phyloP scores from a whole-genome alignment of 2,329 filamentous ascomycete genomes.

The Cladosporium sp. region DNA sequence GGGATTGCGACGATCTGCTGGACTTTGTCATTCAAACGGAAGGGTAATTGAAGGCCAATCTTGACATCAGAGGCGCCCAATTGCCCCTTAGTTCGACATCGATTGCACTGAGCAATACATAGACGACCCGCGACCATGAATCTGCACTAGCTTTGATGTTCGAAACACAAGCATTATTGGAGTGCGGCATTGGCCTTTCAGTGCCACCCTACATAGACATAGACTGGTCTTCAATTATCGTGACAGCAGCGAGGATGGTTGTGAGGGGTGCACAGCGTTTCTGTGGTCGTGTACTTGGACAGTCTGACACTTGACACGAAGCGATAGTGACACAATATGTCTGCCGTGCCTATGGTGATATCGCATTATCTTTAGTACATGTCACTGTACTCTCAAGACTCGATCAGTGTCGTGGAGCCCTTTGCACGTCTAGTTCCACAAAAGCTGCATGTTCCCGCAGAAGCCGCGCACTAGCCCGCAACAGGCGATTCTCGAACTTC shows the following conservation, averaged over 20 bases:
- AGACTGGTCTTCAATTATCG: background rate
- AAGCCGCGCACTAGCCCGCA: constrained; percentile 8
- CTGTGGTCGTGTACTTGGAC: background rate
- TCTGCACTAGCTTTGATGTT: background rate
- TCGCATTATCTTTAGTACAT: background rate
- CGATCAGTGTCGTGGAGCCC: background rate
- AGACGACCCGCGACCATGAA: background rate
- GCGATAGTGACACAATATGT: background rate
- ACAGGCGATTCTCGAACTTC: constrained; percentile 9
- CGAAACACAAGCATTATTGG: background rate
- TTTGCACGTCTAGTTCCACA: background rate
- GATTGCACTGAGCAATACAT: background rate
- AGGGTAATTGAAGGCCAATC: background rate
- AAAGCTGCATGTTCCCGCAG: background rate
- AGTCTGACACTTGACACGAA: background rate
- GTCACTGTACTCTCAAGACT: background rate
- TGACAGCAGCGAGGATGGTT: background rate
- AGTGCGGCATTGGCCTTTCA: background rate
- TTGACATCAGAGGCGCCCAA: background rate
- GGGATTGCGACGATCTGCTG: background rate
- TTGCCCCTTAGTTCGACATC: background rate
- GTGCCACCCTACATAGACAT: background rate
- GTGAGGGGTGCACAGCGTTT: background rate
- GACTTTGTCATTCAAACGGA: background rate
- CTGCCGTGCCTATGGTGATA: background rate